Evolutionary conservation across 257 asterid species (phyloP), one percentile per base, ranked within the genome.

Genomic region (Solanum phureja): DNA sequence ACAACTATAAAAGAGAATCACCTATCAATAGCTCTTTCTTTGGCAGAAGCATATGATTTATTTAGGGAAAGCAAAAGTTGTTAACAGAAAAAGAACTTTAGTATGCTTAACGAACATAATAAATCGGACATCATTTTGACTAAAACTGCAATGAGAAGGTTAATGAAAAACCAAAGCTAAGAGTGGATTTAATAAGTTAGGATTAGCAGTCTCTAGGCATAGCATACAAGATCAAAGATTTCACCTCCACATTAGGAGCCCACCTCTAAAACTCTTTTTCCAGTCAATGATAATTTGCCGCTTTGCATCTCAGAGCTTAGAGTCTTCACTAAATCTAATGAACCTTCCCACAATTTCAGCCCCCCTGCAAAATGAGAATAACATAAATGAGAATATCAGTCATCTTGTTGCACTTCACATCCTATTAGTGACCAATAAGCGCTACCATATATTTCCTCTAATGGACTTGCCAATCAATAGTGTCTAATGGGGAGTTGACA

Each of bases 331-430:
- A 97, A 91, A 90, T 96, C 99, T 49, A 95, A 83, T 19, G 99
- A 96, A 21, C 99, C 98, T 90, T 97, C 99, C 99, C 99, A 97
- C 83, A 97, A 90, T 89, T 97, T 97, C 91, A 97, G 86, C 64
- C 99, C 99, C 72, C 99, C 99, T 95, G 92, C 81, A 19, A 83
- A 86, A 87, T 58, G 86, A 82, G 37, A 87, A 5, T 14, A 86
- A 74, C 34, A 72, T 21, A 34, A 31, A 75, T 24, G 66, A 69
- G 40, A 13, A 4, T 23, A 72, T 68, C 35, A 87, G 44, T 29
- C 83, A 87, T 68, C 31, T 40, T 18, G 84, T 3, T 46, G 16
- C 31, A 86, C 31, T 42, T 88, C 73, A 74, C 11, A 14, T 31
- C 38, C 38, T 29, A 29, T 29, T 29, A 29, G 29, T 29, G 29